Evolutionary conservation across 257 asterid species (phyloP).

Genomic region (Nicotiana otophora): DNA sequence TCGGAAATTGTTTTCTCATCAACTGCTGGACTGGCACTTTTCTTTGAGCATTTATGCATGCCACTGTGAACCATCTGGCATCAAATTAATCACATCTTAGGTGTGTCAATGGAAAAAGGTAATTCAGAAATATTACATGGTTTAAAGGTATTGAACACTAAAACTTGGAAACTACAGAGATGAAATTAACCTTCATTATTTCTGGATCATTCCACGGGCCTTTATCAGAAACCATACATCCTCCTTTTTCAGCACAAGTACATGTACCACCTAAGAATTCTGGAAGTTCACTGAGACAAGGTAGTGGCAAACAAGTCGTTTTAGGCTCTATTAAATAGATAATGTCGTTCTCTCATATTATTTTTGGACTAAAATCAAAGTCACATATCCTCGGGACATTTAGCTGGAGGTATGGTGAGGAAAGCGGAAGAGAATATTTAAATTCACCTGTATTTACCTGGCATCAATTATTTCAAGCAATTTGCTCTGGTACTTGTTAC

Average conservation of each 20-base stretch:
- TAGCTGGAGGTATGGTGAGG: neutral
- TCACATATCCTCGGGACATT: neutral
- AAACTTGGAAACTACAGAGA: neutral
- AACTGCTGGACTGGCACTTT: conserved; percentile 19
- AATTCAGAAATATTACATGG: neutral
- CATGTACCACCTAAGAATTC: conserved; percentile 95
- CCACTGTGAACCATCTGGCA: conserved; percentile 79
- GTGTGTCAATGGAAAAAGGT: neutral
- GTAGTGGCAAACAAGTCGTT: neutral
- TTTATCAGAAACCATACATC: conserved; percentile 86
- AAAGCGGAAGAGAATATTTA: neutral
- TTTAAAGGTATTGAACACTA: neutral
- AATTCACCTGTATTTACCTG: conserved; percentile 37
- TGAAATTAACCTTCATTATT: conserved; percentile 62
- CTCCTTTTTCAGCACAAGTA: conserved; percentile 80
- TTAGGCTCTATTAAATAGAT: neutral
- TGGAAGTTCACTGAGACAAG: conserved; percentile 73
- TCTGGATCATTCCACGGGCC: conserved; percentile 97
- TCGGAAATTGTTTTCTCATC: conserved; percentile 71
- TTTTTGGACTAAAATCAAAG: neutral
- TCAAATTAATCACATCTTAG: conserved; percentile 4
- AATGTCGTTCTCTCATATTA: neutral
- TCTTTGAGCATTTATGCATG: conserved; percentile 69
- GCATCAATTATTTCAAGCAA: conserved; percentile 92
- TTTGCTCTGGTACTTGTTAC: conserved; percentile 89